phyloP scores from a whole-genome alignment of 73 alveolate species.

The Paraurostyla sp. region DNA sequence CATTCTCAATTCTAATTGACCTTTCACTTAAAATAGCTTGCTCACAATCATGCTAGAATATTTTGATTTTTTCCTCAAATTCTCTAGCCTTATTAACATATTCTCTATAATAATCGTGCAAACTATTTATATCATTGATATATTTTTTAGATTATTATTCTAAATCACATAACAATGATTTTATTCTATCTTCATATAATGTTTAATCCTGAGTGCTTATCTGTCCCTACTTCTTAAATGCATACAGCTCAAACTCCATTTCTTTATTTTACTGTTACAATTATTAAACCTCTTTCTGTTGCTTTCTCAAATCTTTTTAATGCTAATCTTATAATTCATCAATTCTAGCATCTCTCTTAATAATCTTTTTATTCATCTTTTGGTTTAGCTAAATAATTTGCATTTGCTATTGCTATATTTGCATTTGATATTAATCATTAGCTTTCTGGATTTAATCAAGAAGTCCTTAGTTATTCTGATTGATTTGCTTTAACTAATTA shows the following conservation, averaged over 20 bases:
- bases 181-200: slow-evolving; percentile 38
- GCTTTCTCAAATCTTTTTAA: slow-evolving; percentile 11
- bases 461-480: too few relatives aligned
- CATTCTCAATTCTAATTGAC: slow-evolving; percentile 5
- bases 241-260: slow-evolving; percentile 29
- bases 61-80: slow-evolving; percentile 13
- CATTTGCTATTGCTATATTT: background rate
- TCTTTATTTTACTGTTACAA: slow-evolving; percentile 24
- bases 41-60: background rate
- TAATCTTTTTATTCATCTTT: slow-evolving; percentile 1
- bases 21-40: background rate
- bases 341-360: slow-evolving; percentile 6
- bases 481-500: background rate
- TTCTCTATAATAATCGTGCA: slow-evolving; percentile 21
- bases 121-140: background rate
- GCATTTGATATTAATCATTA: background rate
- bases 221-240: slow-evolving; percentile 19
- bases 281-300: background rate
- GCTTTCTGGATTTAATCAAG: too few relatives aligned
- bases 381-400: background rate
- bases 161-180: background rate
- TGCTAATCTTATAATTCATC: slow-evolving; percentile 8
- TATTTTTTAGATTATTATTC: slow-evolving; percentile 26
- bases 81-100: slow-evolving; percentile 21
- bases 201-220: background rate